Evolutionary conservation across 2,329 filamentous ascomycete genomes (phyloP), one percentile per base, ranked within the genome.

Genomic region (Penicillium olsonii): DNA sequence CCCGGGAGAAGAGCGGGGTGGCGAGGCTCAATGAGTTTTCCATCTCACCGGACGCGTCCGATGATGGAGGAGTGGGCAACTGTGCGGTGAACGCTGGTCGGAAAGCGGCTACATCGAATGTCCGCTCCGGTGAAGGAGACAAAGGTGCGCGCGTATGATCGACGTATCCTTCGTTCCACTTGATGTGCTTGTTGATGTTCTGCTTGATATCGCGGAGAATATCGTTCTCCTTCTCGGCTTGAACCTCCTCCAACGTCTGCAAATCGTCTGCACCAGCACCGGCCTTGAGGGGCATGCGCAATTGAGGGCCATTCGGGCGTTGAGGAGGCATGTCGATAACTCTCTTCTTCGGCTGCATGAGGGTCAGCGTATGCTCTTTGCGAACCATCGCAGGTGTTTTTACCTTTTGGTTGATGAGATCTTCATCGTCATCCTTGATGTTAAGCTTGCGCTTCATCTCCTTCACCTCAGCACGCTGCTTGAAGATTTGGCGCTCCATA

Each of bases 371-470:
- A 68, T 62, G 62, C 57, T 50, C 61, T 54, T 74, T 70, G 26
- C 64, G 63, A 29, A 4, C 4, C 11, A 67, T 61, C 42, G 69
- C 38, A 37, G 33, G 43, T 26, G 43, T 34, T 14, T 19, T 48
- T 78, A 92, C 89, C 83, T 94, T 95, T 70, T 94, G 89, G 75
- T 95, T 95, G 75, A 96, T 86, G 64, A 96, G 82, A 68, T 96
- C 91, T 64, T 97, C 92, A 65, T 97, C 94, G 64, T 95, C 89
- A 60, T 84, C 86, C 75, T 94, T 95, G 78, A 97, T 92, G 62
- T 87, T 85, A 57, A 96, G 82, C 65, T 88, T 88, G 66, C 89
- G 79, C 79, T 97, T 97, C 71, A 88, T 85, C 59, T 92, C 85
- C 78, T 95, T 95, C 60, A 97, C 82, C 66, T 84, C 84, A 52